These are phyloP conservation scores for Phytophthora vignae DNA, from an alignment of 352 stramenopile genomes.

Conservation along the genomic window DNA sequence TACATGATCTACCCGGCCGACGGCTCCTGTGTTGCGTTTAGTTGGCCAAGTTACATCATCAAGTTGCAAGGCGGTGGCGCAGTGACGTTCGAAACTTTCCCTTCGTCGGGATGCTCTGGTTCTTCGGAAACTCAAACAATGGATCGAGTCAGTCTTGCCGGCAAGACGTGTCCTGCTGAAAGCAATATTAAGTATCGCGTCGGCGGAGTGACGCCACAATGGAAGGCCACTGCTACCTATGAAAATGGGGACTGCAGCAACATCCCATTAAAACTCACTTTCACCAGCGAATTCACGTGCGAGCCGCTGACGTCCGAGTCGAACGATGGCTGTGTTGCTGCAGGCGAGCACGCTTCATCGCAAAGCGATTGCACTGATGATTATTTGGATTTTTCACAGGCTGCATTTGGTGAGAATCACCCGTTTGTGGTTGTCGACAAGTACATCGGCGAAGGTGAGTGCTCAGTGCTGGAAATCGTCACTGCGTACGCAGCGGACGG, in stretches of 20 bases:
- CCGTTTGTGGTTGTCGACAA: too few relatives aligned
- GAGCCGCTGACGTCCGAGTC: background rate
- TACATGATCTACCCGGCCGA: conserved; percentile 15
- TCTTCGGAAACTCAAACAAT: background rate
- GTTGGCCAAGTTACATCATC: background rate
- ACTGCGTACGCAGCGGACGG: background rate
- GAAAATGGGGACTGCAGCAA: background rate
- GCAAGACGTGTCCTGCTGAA: background rate
- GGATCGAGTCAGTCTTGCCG: conserved; percentile 3
- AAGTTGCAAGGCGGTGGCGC: background rate
- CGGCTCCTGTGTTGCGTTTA: conserved; percentile 8
- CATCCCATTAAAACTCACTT: background rate
- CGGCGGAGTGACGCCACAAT: conserved; percentile 8
- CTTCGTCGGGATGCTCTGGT: background rate
- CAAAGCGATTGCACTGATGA: too few relatives aligned
- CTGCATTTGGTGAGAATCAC: too few relatives aligned
- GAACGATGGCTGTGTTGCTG: too few relatives aligned
- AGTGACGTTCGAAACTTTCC: conserved; percentile 1
- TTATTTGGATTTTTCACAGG: too few relatives aligned
- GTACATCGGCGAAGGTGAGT: background rate
- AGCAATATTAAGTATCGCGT: conserved; percentile 5
- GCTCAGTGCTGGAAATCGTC: too few relatives aligned
- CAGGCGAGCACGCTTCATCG: too few relatives aligned
- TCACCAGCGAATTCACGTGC: conserved; percentile 12
- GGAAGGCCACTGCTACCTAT: conserved; percentile 3